Evolutionary conservation across 1,284 basidiomycete genomes (phyloP), one percentile per base, ranked within the genome.

Genomic region (Takashimella tepidaria): DNA sequence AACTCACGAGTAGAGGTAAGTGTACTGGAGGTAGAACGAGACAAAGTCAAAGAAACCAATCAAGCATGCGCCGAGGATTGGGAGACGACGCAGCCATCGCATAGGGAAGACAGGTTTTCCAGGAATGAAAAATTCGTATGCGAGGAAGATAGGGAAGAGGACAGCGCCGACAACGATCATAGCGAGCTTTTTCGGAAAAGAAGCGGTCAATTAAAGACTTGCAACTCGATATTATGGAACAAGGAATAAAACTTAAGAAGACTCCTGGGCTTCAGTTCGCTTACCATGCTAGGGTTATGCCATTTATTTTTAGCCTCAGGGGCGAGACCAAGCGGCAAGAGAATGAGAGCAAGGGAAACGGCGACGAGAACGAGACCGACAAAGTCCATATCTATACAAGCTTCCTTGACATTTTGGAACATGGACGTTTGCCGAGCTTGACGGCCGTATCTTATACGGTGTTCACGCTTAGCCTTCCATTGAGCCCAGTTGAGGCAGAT

Each of bases 1-100:
- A 26, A 59, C 67, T 64, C 42, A 69, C 62, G 68, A 67, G 62
- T 73, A 69, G 3, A 70, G 61, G 50, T 68, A 72, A 5, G 70
- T 69, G 57, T 64, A 67, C 49, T 69, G 67, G 16, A 74, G 67
- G 54, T 69, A 72, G 59, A 73, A 86, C 0, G 84, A 84, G 50
- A 83, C 82, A 63, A 86, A 87, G 69, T 87, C 85, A 54, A 85
- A 82, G 66, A 84, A 84, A 5, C 85, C 85, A 56, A 89, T 84
- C 45, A 83, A 67, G 22, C 82, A 78, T 0, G 85, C 82, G 23
- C 81, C 77, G 22, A 86, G 76, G 24, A 88, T 81, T 37, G 80
- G 81, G 12, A 78, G 73, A 65, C 86, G 85, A 37, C 66, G 64
- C 47, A 84, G 68, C 74, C 86, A 84, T 26, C 83, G 79, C 31